Percentiles rank a stretch among this genome's conserved stretches.
Conservation (phyloP, 352 stramenopile genomes). For the Albugo laibachii region DNA sequence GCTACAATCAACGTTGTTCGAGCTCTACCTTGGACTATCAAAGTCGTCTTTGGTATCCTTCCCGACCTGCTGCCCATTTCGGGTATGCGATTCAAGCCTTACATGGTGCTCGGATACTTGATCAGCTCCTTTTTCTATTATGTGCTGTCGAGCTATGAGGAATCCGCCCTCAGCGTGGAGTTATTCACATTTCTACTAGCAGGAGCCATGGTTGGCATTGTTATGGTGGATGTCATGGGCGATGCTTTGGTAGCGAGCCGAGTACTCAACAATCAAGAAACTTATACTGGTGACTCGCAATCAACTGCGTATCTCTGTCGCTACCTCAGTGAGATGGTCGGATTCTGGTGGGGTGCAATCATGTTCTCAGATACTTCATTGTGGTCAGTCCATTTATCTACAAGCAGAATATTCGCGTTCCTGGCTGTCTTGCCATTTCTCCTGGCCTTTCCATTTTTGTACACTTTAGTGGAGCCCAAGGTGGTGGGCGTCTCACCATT, state of each 20-base stretch:
- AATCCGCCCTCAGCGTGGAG: conserved; percentile 21
- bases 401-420: conserved; percentile 40
- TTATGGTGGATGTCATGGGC: conserved; percentile 70
- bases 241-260: conserved; percentile 46
- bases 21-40: conserved; percentile 57
- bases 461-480: conserved; percentile 27
- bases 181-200: conserved; percentile 51
- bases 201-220: conserved; percentile 44
- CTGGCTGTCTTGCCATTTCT: conserved; percentile 35
- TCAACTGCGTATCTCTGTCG: conserved; percentile 58
- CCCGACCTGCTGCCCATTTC: conserved; percentile 38
- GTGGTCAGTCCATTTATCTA: conserved; percentile 36
- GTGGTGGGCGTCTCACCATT: conserved; percentile 12
- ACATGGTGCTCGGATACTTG: conserved; percentile 41
- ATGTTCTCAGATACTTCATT: no score
- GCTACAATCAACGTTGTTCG: conserved; percentile 46
- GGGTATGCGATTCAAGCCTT: conserved; percentile 45
- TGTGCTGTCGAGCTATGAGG: conserved; percentile 15
- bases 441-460: conserved; percentile 30
- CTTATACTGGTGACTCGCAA: conserved; percentile 21
- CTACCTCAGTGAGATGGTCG: conserved; percentile 57
- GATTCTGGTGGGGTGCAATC: conserved; percentile 40
- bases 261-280: conserved; percentile 23
- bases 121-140: conserved; percentile 38
- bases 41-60: conserved; percentile 51